Base-by-base conservation (phyloP, 148 eudicot genomes). In the Fagopyrum esculentum region DNA sequence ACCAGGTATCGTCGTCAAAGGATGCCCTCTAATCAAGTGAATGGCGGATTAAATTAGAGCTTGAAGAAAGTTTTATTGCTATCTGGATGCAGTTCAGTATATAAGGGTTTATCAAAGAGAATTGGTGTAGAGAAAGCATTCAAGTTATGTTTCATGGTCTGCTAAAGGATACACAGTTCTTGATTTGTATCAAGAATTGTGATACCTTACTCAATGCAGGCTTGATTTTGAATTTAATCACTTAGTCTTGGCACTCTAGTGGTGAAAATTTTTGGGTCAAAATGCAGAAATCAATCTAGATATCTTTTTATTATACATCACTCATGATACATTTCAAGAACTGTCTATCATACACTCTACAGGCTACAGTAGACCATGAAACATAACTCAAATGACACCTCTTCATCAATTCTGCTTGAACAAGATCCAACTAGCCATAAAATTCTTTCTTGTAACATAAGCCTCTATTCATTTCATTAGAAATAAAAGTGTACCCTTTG, bases 1-100 rank as follows among this genome's bases (percentile, higher is more conserved):
- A 68, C 97, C 97, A 0, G 94, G 94, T 6, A 92, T 95, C 45
- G 52, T 73, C 45, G 94, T 92, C 16, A 17, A 50, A 66, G 92
- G 90, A 0, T 95, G 99, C 70, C 99, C 99, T 15, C 83, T 87
- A 81, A 85, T 87, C 77, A 74, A 81, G 79, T 71, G 74, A 71
- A 4, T 8, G 13, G 52, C 52, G 52, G 52, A 9, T 49, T 6
- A 49, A 49, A 49, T 49, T 49, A 49, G 52, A 49, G 52, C 50
- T 48, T 48, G 9, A 48, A 48, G 50, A 48, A 48, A 35, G 68
- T 4, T 26, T 5, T 29, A 19, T 30, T 19, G 22, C 15, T 4
- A 40, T 4, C 6, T 13, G 17, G 6, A 66, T 66, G 46, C 15
- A 16, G 22, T 40, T 66, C 45, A 35, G 47, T 66, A 35, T 35